Conservation (phyloP, 2,329 filamentous ascomycete genomes). For the Curvularia sp. region DNA sequence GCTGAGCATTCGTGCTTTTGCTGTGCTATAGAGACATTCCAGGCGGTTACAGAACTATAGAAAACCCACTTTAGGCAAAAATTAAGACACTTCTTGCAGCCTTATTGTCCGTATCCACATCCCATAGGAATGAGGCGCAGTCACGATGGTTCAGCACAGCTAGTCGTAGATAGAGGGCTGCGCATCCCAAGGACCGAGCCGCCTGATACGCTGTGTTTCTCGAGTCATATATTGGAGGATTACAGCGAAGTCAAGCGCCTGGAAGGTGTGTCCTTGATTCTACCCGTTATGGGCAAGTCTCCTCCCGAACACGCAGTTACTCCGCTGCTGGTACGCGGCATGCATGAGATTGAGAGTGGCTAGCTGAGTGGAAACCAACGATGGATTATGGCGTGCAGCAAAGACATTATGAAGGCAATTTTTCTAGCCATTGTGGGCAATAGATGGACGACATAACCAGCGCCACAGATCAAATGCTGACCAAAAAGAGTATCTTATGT, state of each 20-base stretch:
- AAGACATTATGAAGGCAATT: neutral
- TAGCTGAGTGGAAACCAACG: neutral
- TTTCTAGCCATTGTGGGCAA: neutral
- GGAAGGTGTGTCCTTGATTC: no score
- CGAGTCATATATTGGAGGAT: neutral
- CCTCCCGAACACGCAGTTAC: neutral
- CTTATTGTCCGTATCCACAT: neutral
- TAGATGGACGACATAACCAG: neutral
- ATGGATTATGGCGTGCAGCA: conserved; percentile 1
- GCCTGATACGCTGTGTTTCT: no score
- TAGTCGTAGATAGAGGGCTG: neutral
- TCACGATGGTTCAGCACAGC: neutral
- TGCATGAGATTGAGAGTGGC: neutral
- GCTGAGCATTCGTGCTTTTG: neutral
- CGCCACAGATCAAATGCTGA: neutral
- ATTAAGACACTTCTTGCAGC: neutral
- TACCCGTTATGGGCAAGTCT: neutral
- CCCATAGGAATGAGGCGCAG: neutral
- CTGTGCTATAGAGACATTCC: neutral
- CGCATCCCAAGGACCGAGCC: neutral
- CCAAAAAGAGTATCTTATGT: neutral
- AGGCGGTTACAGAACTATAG: neutral
- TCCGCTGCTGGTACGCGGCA: neutral
- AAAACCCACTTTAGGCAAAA: neutral
- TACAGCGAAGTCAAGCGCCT: neutral